phyloP scores from a whole-genome alignment of 495 filamentous ascomycete species.

The Neurospora africana region DNA sequence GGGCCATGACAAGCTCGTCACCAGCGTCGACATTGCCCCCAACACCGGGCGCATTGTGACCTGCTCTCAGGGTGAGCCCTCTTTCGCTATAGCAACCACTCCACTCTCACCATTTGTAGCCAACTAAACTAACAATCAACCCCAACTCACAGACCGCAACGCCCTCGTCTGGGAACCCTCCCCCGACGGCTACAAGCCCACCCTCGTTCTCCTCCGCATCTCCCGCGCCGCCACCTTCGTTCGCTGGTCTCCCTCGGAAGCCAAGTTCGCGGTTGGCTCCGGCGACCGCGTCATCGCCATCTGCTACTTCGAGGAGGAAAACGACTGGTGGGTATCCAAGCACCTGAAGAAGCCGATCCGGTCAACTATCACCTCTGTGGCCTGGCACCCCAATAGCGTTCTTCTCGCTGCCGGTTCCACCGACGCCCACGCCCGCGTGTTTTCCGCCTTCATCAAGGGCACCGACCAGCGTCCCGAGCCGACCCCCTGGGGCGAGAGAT shows the following conservation, averaged over 20 bases:
- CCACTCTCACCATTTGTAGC: background rate
- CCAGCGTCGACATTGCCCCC: slow-evolving; percentile 90
- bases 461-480: slow-evolving; percentile 80
- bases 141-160: slow-evolving; percentile 68
- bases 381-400: slow-evolving; percentile 95
- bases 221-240: slow-evolving; percentile 95
- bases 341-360: slow-evolving; percentile 97
- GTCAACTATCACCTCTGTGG: slow-evolving; percentile 84
- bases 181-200: slow-evolving; percentile 86
- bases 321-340: slow-evolving; percentile 99
- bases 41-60: slow-evolving; percentile 86
- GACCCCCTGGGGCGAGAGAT: slow-evolving; percentile 82
- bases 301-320: slow-evolving; percentile 98
- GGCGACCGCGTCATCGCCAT: slow-evolving; percentile 93
- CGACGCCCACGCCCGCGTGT: slow-evolving; percentile 93
- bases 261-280: slow-evolving; percentile 94
- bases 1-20: slow-evolving; percentile 94
- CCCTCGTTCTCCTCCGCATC: slow-evolving; percentile 91
- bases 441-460: slow-evolving; percentile 93
- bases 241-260: slow-evolving; percentile 92
- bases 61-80: slow-evolving; percentile 73
- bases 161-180: slow-evolving; percentile 96
- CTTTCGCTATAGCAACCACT: background rate
- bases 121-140: background rate
- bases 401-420: slow-evolving; percentile 88